Evolutionary conservation across 768 basidiomycete species (phyloP).

Genomic region (Tubosaeta sp.): DNA sequence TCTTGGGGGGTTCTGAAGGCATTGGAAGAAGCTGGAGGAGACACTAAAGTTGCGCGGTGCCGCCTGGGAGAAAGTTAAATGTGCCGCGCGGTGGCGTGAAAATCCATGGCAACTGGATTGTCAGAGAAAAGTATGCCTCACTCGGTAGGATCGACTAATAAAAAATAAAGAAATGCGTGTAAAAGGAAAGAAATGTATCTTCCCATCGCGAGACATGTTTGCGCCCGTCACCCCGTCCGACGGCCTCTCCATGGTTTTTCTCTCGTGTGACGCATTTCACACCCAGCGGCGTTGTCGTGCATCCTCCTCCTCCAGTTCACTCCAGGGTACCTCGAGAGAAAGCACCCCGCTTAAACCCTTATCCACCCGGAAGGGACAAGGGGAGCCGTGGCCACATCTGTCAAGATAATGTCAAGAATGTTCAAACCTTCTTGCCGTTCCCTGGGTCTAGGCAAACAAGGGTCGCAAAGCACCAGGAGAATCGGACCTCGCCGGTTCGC

Average conservation of each 20-base stretch:
- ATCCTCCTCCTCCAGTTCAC: background rate
- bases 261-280: constrained; percentile 4
- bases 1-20: constrained; percentile 54
- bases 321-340: background rate
- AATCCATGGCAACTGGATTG: constrained; percentile 17
- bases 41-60: constrained; percentile 12
- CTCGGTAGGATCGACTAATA: constrained; percentile 4
- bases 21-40: constrained; percentile 29
- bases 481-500: constrained; percentile 2
- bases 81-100: constrained; percentile 26
- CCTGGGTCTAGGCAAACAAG: background rate
- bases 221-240: no score
- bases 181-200: background rate
- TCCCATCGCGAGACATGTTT: background rate
- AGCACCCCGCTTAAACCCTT: no score
- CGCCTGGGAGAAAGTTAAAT: constrained; percentile 24
- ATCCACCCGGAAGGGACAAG: background rate
- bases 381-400: background rate
- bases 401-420: background rate
- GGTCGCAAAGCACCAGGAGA: constrained; percentile 5
- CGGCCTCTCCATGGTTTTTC: no score
- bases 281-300: constrained; percentile 13
- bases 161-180: background rate
- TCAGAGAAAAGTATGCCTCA: constrained; percentile 3
- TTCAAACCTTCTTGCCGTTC: background rate